These are phyloP conservation scores for Scenedesmus sp. DNA, from an alignment of 163 green algal species.

Conservation along the genomic window DNA sequence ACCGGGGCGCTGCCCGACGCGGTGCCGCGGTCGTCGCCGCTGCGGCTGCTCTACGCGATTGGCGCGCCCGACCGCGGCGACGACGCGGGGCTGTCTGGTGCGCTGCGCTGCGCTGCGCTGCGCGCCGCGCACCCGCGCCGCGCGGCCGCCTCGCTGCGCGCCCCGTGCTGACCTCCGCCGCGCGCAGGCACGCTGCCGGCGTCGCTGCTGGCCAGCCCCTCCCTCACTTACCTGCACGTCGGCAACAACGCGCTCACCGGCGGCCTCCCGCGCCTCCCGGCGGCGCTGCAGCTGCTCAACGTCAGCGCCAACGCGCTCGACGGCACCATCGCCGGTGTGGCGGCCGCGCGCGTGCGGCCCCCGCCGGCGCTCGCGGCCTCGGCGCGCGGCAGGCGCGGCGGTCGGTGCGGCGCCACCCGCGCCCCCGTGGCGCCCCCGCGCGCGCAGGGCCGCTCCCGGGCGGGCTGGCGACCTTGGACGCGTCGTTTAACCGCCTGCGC, in stretches of 20 bases:
- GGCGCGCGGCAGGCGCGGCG: no score
- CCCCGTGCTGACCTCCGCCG: not conserved
- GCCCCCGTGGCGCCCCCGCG: no score
- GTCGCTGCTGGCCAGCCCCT: constrained; percentile 7
- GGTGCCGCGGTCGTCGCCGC: not conserved
- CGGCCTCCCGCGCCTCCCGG: not conserved
- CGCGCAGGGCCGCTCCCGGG: not conserved
- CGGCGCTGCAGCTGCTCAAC: constrained; percentile 23
- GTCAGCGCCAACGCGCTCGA: constrained; percentile 11
- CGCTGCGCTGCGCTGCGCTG: not conserved
- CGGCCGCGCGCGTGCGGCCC: no score
- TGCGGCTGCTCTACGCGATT: constrained; percentile 23
- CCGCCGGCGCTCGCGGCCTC: no score
- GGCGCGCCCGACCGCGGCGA: not conserved
- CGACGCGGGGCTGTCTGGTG: constrained; percentile 13
- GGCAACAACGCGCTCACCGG: constrained; percentile 47
- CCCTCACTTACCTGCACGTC: constrained; percentile 35
- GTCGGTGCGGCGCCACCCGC: no score
- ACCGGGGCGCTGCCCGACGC: constrained; percentile 13
- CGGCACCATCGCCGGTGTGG: constrained; percentile 2
- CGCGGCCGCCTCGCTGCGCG: not conserved
- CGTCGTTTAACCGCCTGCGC: constrained; percentile 11
- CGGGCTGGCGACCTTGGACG: not conserved
- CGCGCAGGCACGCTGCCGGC: constrained; percentile 29
- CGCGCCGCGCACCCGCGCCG: not conserved